These are phyloP conservation scores for Aspergillus eucalypticola DNA, from an alignment of 2,329 filamentous ascomycete genomes.

Conservation along the genomic window DNA sequence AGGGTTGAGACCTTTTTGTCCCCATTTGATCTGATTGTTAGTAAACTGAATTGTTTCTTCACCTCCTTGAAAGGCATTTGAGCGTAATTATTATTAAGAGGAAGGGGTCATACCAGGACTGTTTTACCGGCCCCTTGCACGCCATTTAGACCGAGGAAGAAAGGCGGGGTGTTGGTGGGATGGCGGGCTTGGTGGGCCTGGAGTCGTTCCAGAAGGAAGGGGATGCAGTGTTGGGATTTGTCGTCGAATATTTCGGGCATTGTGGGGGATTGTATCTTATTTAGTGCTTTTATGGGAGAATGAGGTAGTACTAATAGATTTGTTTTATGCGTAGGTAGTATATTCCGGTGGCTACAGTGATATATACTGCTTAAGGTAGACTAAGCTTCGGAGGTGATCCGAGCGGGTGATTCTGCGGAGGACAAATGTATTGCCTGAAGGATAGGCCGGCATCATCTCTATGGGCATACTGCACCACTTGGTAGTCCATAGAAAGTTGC, in stretches of 20 bases:
- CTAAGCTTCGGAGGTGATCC: background rate
- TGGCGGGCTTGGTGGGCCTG: conserved; percentile 50
- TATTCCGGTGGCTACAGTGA: background rate
- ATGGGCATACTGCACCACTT: too few species aligned
- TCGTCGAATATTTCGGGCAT: conserved; percentile 67
- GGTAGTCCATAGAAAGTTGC: too few species aligned
- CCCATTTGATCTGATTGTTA: background rate
- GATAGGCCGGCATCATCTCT: background rate
- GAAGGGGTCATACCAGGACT: conserved; percentile 62
- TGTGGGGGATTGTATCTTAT: conserved; percentile 6
- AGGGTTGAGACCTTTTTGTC: conserved; percentile 59
- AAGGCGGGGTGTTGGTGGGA: conserved; percentile 56
- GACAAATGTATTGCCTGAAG: conserved; percentile 11
- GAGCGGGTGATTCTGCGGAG: background rate
- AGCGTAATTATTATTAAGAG: background rate
- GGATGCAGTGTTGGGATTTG: conserved; percentile 74
- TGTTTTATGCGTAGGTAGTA: background rate
- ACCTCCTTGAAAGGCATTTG: background rate
- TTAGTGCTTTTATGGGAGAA: background rate
- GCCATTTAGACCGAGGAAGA: conserved; percentile 86
- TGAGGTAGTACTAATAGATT: background rate
- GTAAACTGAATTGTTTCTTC: too few species aligned
- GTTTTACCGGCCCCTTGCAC: conserved; percentile 93
- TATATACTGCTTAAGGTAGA: background rate
- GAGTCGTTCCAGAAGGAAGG: conserved; percentile 69